Conservation (phyloP, 2,329 filamentous ascomycete genomes). For the Pseudogymnoascus sp. region DNA sequence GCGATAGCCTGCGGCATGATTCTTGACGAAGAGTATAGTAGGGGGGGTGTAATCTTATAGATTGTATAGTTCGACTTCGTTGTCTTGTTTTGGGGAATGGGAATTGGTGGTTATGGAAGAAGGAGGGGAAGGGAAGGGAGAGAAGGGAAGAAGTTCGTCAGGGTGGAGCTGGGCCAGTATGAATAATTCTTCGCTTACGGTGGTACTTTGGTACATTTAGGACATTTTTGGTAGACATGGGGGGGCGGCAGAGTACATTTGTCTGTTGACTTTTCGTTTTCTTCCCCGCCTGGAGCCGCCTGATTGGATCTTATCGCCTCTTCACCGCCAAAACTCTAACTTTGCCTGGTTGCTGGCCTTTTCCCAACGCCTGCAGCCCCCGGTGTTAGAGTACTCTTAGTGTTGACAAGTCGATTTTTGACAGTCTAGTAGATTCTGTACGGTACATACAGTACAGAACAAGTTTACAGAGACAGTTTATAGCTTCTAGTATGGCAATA, state of each 20-base stretch:
- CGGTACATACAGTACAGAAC: background rate
- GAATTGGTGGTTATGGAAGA: conserved; percentile 19
- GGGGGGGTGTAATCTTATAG: conserved; percentile 25
- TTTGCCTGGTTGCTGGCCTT: background rate
- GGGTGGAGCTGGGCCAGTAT: conserved; percentile 12
- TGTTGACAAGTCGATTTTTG: background rate
- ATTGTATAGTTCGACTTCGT: conserved; percentile 53
- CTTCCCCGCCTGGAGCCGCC: background rate
- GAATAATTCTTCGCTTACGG: background rate
- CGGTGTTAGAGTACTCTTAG: background rate
- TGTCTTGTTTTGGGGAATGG: conserved; percentile 41
- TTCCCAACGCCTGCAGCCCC: background rate
- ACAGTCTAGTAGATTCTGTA: background rate
- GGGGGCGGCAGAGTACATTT: background rate
- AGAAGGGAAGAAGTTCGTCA: conserved; percentile 22
- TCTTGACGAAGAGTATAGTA: conserved; percentile 58
- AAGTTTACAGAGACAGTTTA: background rate
- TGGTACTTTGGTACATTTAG: background rate
- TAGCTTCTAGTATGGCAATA: background rate
- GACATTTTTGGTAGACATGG: background rate
- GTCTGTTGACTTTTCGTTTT: conserved; percentile 3
- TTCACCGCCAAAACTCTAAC: conserved; percentile 9
- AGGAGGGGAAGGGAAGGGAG: conserved; percentile 20
- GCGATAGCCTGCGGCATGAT: conserved; percentile 70
- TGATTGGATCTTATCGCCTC: conserved; percentile 7